Percentiles rank a stretch among this genome's conserved stretches.
phyloP scores from a whole-genome alignment of 2,329 filamentous ascomycete species.

The Aspergillus spinulosporus region DNA sequence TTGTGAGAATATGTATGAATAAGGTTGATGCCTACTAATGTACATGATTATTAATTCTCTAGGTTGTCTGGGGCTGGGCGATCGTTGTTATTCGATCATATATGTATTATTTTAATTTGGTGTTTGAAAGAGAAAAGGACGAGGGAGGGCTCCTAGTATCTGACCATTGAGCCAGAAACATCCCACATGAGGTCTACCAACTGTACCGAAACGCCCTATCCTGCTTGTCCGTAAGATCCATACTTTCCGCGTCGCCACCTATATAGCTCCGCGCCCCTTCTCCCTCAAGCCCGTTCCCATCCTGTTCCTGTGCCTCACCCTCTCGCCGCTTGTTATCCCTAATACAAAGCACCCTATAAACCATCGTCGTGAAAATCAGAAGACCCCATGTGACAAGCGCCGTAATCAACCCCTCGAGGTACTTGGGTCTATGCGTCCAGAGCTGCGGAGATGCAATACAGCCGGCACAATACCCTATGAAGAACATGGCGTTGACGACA shows the following conservation, averaged over 20 bases:
- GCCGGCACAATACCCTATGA: slow-evolving; percentile 52
- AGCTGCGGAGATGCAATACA: slow-evolving; percentile 52
- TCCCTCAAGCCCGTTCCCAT: neutral
- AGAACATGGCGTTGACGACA: slow-evolving; percentile 51
- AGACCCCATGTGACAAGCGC: slow-evolving; percentile 6
- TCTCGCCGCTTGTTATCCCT: slow-evolving; percentile 3
- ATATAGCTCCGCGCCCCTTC: neutral
- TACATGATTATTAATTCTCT: too few relatives aligned
- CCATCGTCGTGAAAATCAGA: neutral
- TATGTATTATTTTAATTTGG: too few relatives aligned
- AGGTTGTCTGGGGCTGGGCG: too few relatives aligned
- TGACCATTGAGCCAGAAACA: too few relatives aligned
- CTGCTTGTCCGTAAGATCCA: slow-evolving; percentile 1
- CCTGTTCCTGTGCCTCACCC: neutral
- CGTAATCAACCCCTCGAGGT: slow-evolving; percentile 50
- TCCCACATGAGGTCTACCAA: neutral
- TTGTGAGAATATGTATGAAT: too few relatives aligned
- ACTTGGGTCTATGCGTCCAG: slow-evolving; percentile 47
- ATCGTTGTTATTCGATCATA: too few relatives aligned
- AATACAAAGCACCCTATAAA: slow-evolving; percentile 4
- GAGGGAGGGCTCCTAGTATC: too few relatives aligned
- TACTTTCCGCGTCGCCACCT: neutral
- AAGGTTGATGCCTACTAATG: too few relatives aligned
- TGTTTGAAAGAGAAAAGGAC: too few relatives aligned
- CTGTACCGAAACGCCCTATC: slow-evolving; percentile 2